These are phyloP conservation scores for Corinectria fuckeliana DNA, from an alignment of 2,329 filamentous ascomycete genomes.

Conservation along the genomic window DNA sequence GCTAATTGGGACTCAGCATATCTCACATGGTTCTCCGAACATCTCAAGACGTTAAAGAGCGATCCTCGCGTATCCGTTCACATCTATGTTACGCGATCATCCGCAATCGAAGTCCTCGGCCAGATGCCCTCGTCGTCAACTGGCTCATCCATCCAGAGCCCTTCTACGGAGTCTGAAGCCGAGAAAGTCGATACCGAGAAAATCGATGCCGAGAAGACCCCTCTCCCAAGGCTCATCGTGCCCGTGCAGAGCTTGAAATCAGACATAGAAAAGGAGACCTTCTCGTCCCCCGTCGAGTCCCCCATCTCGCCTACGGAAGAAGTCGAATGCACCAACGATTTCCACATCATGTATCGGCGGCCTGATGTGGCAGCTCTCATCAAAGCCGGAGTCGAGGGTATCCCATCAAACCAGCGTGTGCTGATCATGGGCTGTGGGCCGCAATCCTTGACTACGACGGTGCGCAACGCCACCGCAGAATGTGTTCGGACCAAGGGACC, in stretches of 20 bases:
- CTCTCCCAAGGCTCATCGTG: conserved; percentile 1
- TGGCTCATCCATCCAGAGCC: conserved; percentile 18
- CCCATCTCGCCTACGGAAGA: conserved; percentile 1
- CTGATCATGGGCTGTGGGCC: conserved; percentile 57
- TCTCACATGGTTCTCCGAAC: conserved; percentile 47
- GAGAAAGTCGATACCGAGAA: conserved; percentile 30
- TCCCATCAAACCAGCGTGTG: conserved; percentile 42
- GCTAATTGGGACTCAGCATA: conserved; percentile 37
- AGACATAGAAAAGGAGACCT: conserved; percentile 29
- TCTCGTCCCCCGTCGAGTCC: conserved; percentile 9
- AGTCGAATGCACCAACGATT: conserved; percentile 13
- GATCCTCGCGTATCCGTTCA: conserved; percentile 41
- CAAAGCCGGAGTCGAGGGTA: conserved; percentile 37
- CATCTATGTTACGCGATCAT: conserved; percentile 45
- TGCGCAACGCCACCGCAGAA: conserved; percentile 50
- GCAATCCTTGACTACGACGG: conserved; percentile 47
- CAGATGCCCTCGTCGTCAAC: conserved; percentile 15
- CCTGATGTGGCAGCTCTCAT: conserved; percentile 49
- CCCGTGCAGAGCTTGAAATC: not conserved
- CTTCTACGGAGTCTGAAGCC: conserved; percentile 2
- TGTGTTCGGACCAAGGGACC: conserved; percentile 50
- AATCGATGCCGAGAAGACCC: conserved; percentile 21
- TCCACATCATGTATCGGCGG: conserved; percentile 41
- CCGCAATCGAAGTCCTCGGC: conserved; percentile 16
- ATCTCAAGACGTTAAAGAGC: conserved; percentile 41